A percentile compares a stretch with the other conserved stretches of the same genome.
These are phyloP conservation scores for Alliaria petiolata DNA, from an alignment of 345 rosid genomes.

Conservation along the genomic window DNA sequence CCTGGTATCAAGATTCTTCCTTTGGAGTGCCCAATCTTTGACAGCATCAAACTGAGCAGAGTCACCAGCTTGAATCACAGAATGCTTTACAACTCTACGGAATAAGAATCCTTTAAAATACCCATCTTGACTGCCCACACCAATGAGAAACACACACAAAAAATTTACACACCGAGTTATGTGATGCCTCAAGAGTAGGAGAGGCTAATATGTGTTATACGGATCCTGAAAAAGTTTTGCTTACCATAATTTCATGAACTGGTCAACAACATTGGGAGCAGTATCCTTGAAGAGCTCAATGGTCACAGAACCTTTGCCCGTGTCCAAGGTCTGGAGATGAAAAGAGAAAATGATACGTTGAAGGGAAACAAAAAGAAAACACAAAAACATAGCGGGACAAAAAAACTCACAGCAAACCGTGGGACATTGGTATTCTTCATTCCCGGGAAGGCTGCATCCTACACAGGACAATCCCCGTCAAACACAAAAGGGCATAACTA, in stretches of 20 bases:
- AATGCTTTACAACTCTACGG: constrained; percentile 53
- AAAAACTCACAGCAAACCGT: constrained; percentile 48
- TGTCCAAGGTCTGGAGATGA: constrained; percentile 49
- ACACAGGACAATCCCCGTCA: constrained; percentile 4
- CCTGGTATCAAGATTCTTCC: constrained; percentile 43
- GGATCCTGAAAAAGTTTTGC: not conserved
- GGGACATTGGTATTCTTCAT: constrained; percentile 45
- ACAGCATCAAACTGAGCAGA: constrained; percentile 32
- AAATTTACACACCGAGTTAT: too few species aligned
- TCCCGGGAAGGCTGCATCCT: constrained; percentile 38
- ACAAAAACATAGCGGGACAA: not conserved
- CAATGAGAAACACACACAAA: not conserved
- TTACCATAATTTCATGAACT: constrained; percentile 61
- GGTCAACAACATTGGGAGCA: constrained; percentile 61
- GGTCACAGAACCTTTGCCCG: constrained; percentile 60
- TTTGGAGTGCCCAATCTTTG: constrained; percentile 60
- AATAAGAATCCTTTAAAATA: constrained; percentile 62
- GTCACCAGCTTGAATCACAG: constrained; percentile 58
- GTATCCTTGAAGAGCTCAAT: constrained; percentile 66
- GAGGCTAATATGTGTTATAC: not conserved
- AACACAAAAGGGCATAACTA: not conserved
- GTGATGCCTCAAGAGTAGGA: too few species aligned
- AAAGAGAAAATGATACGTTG: not conserved
- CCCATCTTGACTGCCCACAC: constrained; percentile 54
- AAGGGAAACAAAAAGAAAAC: not conserved